A percentile compares a stretch with the other conserved stretches of the same genome.
Evolutionary conservation across 2,329 filamentous ascomycete genomes (phyloP).

Genomic region (Aphanocladium album): DNA sequence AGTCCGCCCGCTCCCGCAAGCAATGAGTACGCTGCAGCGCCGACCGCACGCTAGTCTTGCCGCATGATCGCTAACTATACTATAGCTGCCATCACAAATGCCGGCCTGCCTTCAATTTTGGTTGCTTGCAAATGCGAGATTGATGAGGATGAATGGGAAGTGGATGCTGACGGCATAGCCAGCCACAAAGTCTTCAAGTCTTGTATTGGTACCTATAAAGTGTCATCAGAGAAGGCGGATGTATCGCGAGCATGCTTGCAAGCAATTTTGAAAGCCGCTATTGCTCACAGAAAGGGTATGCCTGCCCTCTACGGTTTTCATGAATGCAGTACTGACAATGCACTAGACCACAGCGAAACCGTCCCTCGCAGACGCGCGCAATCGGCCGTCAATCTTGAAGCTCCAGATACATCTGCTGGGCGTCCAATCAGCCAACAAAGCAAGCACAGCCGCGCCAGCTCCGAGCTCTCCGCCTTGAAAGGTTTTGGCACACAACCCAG

Average conservation of each 20-base stretch:
- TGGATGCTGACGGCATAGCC: slow-evolving; percentile 62
- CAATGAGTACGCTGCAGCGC: slow-evolving; percentile 62
- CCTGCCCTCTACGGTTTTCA: background rate
- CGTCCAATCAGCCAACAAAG: slow-evolving; percentile 56
- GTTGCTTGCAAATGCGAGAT: slow-evolving; percentile 89
- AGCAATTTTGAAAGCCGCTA: slow-evolving; percentile 66
- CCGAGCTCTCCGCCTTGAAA: slow-evolving; percentile 59
- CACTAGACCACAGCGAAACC: slow-evolving; percentile 38
- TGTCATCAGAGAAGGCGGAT: slow-evolving; percentile 64
- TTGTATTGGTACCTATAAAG: slow-evolving; percentile 68
- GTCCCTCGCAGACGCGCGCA: slow-evolving; percentile 51
- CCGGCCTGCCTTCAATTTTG: slow-evolving; percentile 69
- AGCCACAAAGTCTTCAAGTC: slow-evolving; percentile 60
- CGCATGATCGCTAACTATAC: slow-evolving; percentile 11
- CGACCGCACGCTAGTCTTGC: slow-evolving; percentile 7
- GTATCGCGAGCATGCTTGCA: slow-evolving; percentile 72
- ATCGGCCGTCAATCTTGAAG: slow-evolving; percentile 57
- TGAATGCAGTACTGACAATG: background rate
- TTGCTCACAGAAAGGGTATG: slow-evolving; percentile 63
- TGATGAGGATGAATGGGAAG: slow-evolving; percentile 61
- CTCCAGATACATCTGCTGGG: slow-evolving; percentile 43
- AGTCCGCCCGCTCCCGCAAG: slow-evolving; percentile 67
- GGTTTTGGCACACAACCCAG: slow-evolving; percentile 46
- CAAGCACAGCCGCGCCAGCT: slow-evolving; percentile 66
- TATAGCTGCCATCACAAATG: slow-evolving; percentile 67